Base-by-base conservation (phyloP, 2,329 filamentous ascomycete genomes). In the Paecilomyces formosus region DNA sequence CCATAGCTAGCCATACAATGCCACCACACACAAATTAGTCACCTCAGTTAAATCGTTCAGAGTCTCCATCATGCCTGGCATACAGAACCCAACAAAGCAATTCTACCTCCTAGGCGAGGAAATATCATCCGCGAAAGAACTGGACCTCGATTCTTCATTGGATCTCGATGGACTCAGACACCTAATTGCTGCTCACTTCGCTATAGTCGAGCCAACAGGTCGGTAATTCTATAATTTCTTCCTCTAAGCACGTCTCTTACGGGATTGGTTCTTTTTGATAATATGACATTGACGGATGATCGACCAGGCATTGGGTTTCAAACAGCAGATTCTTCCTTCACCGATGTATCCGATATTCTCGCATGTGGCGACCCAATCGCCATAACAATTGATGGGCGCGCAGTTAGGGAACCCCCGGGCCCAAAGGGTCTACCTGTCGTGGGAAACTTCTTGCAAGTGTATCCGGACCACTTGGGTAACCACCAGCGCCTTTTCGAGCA, bases 401-500 rank as follows among this genome's bases (percentile, higher is more conserved):
- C 15, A 1, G 9, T 45, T 45, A n/a, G 39, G 15, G 66, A 70
- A 7, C 62, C 65, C 4, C 63, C 62, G 1, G 61, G 64, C 3
- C 65, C 70, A 0, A 59, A 53, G 1, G 65, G 62, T 2, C 53
- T 74, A 2, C 72, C 72, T 1, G 56, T 78, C n/a, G 69, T 84
- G 2, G 82, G 82, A 21, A 83, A 78, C 63, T 81, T 78, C 68
- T 79, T 80, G 52, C 81, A 84, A 60, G 68, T 84, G 9, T 85
- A 77, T 63, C 82, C 82, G 0, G 82, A 85, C 61, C 81, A 83
- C 59, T 73, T 85, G 0, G 82, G 82, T 2, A 85, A 85, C 67
- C 78, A 83, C 58, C 76, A 82, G 53, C 75, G 81, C 0, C 70
- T 84, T 0, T 84, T 84, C 55, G 76, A 79, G 1, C 75, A 76